Conservation (phyloP, 208 protist genomes). For the Strigomonas oncopelti region DNA sequence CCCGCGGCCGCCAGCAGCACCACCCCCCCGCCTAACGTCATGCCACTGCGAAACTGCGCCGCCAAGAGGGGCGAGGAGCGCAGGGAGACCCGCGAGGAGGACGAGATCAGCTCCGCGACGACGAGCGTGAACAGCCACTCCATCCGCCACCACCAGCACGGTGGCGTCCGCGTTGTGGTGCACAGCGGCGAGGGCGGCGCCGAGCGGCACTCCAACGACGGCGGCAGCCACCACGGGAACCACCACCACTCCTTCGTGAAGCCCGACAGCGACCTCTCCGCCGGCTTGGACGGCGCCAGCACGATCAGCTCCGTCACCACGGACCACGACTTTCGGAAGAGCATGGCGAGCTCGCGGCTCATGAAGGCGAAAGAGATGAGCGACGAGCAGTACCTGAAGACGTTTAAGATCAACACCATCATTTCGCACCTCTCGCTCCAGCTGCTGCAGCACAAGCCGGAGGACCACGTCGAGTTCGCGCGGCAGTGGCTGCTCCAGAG, state of each 20-base stretch:
- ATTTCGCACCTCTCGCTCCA: conserved; percentile 46
- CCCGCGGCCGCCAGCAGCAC: no score
- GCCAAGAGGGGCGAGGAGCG: background rate
- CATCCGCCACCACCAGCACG: background rate
- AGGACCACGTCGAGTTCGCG: conserved; percentile 60
- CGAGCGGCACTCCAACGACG: background rate
- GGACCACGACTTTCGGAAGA: background rate
- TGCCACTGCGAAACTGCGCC: background rate
- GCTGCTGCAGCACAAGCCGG: conserved; percentile 51
- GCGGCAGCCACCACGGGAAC: background rate
- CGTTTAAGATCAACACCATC: conserved; percentile 41
- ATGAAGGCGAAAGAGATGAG: conserved; percentile 20
- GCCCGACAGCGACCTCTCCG: background rate
- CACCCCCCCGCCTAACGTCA: no score
- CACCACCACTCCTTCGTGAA: background rate
- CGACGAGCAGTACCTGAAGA: conserved; percentile 59
- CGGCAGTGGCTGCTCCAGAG: conserved; percentile 50
- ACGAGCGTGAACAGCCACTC: background rate
- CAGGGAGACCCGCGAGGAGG: background rate
- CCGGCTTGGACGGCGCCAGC: background rate
- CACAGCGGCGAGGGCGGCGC: background rate
- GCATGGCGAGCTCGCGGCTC: background rate
- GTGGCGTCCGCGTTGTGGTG: background rate
- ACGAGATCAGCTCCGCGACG: background rate
- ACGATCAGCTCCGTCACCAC: conserved; percentile 3